Base-by-base conservation (phyloP, 805 yeast species). In the Spathaspora hagerdaliae region DNA sequence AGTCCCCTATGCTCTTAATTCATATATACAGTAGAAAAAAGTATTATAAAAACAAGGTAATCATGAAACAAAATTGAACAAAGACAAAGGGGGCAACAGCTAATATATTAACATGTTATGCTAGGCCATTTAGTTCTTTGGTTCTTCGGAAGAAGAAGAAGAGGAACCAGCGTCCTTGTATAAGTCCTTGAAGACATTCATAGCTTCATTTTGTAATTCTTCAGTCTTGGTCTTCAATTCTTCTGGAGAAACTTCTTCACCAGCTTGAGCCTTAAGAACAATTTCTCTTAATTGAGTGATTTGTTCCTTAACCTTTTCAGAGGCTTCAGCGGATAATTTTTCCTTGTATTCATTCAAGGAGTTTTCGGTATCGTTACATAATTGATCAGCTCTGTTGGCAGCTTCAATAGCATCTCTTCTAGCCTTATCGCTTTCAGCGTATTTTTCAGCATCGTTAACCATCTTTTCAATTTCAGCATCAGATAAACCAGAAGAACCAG, bases 401-500 rank as follows among this genome's bases (percentile, higher is more conserved):
- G 75, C 67, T 73, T 87, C 95, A 63, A 91, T 83, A 48, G 90
- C 73, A 73, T 83, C 89, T 67, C 85, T 85, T 69, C 85, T 83
- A 51, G 86, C 87, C 76, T 85, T 83, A 76, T 90, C 97, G 58
- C 87, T 81, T 67, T 87, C 90, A 60, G 89, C 87, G 74, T 75
- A 84, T 71, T 84, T 84, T 75, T 88, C 95, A 60, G 97, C 95
- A 59, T 87, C 96, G 70, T 77, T 81, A 50, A 90, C 92, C 88
- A 91, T 83, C 69, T 84, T 80, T 71, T 89, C 96, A 64, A 90
- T 86, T 76, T 90, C 97, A 49, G 85, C 65, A 62, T 89, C 94
- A 55, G 91, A 83, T 67, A 90, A 76, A 70, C 97, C 97, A 39
- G 96, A 87, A 47, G 96, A 87, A 56, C 96, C 97, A 56, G 96